Evolutionary conservation across 2,329 filamentous ascomycete species (phyloP).

Genomic region (Tolypocladium album): DNA sequence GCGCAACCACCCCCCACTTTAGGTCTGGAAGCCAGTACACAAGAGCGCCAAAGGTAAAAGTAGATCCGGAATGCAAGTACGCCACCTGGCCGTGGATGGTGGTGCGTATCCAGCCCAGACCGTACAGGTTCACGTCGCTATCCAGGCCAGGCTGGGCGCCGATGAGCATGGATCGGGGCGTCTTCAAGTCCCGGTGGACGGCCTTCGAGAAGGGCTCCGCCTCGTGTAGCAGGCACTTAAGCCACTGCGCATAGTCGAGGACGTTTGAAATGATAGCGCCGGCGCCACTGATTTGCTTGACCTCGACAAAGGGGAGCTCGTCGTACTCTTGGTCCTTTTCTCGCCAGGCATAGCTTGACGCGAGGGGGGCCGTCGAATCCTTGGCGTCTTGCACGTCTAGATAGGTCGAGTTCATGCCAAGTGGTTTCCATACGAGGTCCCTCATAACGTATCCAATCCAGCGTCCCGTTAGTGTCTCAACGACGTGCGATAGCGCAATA

Average conservation of each 20-base stretch:
- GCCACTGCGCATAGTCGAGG: constrained; percentile 40
- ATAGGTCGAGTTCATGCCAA: neutral
- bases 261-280: constrained; percentile 34
- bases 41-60: constrained; percentile 13
- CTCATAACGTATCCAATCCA: constrained; percentile 3
- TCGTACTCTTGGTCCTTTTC: constrained; percentile 11
- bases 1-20: neutral
- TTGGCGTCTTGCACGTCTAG: constrained; percentile 10
- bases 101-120: constrained; percentile 18
- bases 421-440: neutral
- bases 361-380: constrained; percentile 19
- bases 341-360: constrained; percentile 31
- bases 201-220: constrained; percentile 11
- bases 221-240: constrained; percentile 31
- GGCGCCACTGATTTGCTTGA: constrained; percentile 23
- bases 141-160: neutral
- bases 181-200: constrained; percentile 17
- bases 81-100: constrained; percentile 14
- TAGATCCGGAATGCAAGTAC: constrained; percentile 18
- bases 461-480: constrained; percentile 28
- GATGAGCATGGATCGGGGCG: constrained; percentile 18
- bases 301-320: constrained; percentile 14
- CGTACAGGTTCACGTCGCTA: constrained; percentile 13
- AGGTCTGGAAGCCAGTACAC: constrained; percentile 18
- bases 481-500: constrained; percentile 28